Base-by-base conservation (phyloP, 1,139 yeast genomes). In the Diutina neorugosa region DNA sequence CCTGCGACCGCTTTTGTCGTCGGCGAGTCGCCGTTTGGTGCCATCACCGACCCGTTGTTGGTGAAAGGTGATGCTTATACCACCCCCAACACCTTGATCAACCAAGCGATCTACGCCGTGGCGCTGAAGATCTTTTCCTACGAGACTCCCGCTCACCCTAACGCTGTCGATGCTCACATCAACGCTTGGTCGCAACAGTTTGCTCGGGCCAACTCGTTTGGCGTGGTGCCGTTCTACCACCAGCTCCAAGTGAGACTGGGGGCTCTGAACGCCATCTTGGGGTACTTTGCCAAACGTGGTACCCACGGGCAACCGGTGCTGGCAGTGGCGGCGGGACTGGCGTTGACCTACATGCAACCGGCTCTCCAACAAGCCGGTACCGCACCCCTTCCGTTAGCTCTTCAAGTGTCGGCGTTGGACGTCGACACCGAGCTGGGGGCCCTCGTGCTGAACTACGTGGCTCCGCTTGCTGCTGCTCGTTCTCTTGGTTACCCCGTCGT, bases 211-310 rank as follows among this genome's bases (percentile, higher is more conserved):
- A 85, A 85, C 62, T 73, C 80, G 9, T 66, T 69, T 53, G 86
- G 84, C 18, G 69, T 66, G 47, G 80, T 80, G 53, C 91, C 89
- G 50, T 73, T 72, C 54, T 69, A 80, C 61, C 76, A 77, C 65
- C 73, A 75, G 62, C 76, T 89, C 56, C 90, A 90, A 64, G 80
- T 88, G 51, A 80, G 96, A 65, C 74, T 86, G 1, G 98, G 97
- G 60, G 95, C 96, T 37, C 87, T 93, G 51, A 78, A 82, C 59
- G 80, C 88, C 46, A 74, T 93, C 53, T 72, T 87, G 55, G 98
- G 97, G 25, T 90, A 83, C 69, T 54, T 58, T 27, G 51, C 52
- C 25, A 40, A 53, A 16, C 70, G 73, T 51, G 74, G 74, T 46
- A 64, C 77, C 34, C 44, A 42, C 9, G 76, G 73, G 44, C 70